These are phyloP conservation scores for Berberis thunbergii DNA, from an alignment of 164 flowering plant species.

Conservation along the genomic window DNA sequence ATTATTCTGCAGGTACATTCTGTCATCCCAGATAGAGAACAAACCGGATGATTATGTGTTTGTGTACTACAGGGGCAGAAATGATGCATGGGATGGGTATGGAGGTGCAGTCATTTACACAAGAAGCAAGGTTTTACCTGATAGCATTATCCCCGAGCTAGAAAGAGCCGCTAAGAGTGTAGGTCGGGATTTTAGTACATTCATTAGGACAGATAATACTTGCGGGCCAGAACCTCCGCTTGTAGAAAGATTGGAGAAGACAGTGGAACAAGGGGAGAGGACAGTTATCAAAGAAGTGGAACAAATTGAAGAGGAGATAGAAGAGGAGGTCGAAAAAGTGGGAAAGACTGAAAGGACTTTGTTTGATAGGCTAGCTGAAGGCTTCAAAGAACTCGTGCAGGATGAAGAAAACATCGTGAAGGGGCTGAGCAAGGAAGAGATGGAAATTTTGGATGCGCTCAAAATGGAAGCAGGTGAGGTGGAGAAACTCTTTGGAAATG, in stretches of 20 bases:
- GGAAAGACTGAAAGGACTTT: conserved; percentile 60
- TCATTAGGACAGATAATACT: conserved; percentile 74
- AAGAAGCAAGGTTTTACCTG: conserved; percentile 67
- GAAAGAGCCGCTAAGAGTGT: conserved; percentile 68
- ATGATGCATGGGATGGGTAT: conserved; percentile 99
- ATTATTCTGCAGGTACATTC: conserved; percentile 62
- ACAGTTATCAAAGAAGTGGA: conserved; percentile 67
- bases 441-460: conserved; percentile 51
- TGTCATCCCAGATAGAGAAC: conserved; percentile 72
- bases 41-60: conserved; percentile 77
- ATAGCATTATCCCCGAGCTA: conserved; percentile 74
- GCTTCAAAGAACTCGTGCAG: conserved; percentile 52
- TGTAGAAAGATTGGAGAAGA: conserved; percentile 79
- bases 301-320: conserved; percentile 25
- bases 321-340: conserved; percentile 54
- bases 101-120: conserved; percentile 94
- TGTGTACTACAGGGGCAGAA: conserved; percentile 84
- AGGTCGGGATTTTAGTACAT: conserved; percentile 67
- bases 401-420: conserved; percentile 62
- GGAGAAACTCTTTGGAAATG: conserved; percentile 69
- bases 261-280: conserved; percentile 76
- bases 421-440: conserved; percentile 68
- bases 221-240: conserved; percentile 95
- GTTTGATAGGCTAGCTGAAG: conserved; percentile 56
- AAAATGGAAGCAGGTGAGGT: conserved; percentile 85